Evolutionary conservation across 495 filamentous ascomycete genomes (phyloP), one percentile per base, ranked within the genome.

Genomic region (Echria macrotheca): DNA sequence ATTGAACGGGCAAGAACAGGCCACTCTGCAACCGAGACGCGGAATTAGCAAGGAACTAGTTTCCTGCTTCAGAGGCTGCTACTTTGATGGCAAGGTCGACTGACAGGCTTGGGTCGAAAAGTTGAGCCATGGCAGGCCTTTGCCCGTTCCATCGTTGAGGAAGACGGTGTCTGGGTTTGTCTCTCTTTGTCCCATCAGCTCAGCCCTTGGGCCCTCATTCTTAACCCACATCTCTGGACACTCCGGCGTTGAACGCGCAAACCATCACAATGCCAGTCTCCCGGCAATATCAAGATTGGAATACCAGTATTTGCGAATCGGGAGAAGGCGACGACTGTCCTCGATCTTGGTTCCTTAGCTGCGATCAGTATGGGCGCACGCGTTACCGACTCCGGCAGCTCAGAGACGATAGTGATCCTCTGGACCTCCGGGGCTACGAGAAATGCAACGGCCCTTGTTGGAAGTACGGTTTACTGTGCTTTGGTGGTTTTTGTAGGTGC

Each of bases 361-460:
- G 57, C 35, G 48, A 57, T 14, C 51, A 59, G 36, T 60, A 57
- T 15, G 56, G 53, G 17, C 53, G 54, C 12, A 62, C 50, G 9
- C 44, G 46, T 15, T 40, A 59, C 36, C 56, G 59, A 17, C 42
- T 62, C 9, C n/a, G 42, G 14, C 48, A 32, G 6, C 14, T 60
- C 7, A 36, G 50, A n/a, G 33, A 19, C 21, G 23, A 42, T 1
- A 32, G 53, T 14, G 54, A 62, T 38, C 47, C 53, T 19, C 24
- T 57, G 4, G 57, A 60, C 31, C 50, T 62, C 19, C 39, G 50
- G 3, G 24, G 48, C 1, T 57, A 62, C 37, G 21, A 54, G 11
- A 45, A 33, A 8, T 62, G 48, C 48, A 62, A 60, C 19, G 10
- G 26, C 7, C 25, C 33, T 4, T 62, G 59, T 42, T 57, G 51